Evolutionary conservation across 495 filamentous ascomycete genomes (phyloP), one percentile per base, ranked within the genome.

Genomic region (Astrothelium subdiscretum): DNA sequence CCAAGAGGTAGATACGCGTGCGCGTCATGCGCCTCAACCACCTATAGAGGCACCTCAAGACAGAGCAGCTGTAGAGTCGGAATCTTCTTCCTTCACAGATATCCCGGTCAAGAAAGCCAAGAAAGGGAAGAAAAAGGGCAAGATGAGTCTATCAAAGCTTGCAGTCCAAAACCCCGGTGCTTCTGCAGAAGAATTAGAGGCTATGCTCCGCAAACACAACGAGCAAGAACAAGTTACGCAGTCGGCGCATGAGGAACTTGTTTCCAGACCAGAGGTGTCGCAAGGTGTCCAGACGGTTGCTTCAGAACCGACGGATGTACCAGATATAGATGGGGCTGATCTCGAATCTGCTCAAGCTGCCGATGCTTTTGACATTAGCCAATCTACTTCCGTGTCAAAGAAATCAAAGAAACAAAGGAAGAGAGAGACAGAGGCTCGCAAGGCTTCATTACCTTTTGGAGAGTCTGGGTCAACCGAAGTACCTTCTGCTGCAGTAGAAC

Each of bases 331-430:
- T 42, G 66, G 59, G 15, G 48, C 31, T 31, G 26, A 43, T 11
- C 0, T 22, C n/a, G n/a, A 58, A 29, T 38, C 66, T 12, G 35
- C 26, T 20, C 32, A 69, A 71, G 51, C 65, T 61, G 35, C 63
- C 67, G 2, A 69, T 64, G 57, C 67, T 67, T 31, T 59, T 67
- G 32, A 66, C 65, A 61, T 65, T 66, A 65, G 65, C 51, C 65
- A 66, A 20, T 64, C 35, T 48, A 38, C 24, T 32, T 52, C 57
- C 31, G 32, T 58, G 12, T 61, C 52, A 13, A 72, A 73, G 29
- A 72, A 73, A 62, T 69, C 67, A 59, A 71, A 69, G 61, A 72
- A 73, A 66, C 69, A 70, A 38, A 70, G 71, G 65, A 72, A 72
- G 51, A 67, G 59, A 42, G 57, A 59, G 31, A 59, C 32, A 31